Conservation (phyloP, 352 stramenopile species). For the Globisporangium nodosum region DNA sequence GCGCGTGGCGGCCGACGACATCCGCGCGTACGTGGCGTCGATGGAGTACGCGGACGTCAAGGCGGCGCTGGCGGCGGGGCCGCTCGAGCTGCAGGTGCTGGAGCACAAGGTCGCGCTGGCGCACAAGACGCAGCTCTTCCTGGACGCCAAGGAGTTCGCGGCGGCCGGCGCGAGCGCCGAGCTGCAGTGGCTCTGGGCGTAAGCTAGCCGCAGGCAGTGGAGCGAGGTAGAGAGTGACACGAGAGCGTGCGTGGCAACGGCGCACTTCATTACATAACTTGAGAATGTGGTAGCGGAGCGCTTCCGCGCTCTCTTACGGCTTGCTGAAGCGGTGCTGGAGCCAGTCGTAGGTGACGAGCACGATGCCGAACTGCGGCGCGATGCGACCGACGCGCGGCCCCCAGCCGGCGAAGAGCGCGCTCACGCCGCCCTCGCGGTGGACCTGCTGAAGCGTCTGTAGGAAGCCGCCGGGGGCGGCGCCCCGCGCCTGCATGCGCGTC, state of each 20-base stretch:
- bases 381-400: conserved; percentile 66
- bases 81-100: conserved; percentile 39
- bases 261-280: background rate
- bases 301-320: background rate
- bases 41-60: conserved; percentile 85
- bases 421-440: conserved; percentile 39
- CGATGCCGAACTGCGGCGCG: conserved; percentile 77
- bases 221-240: background rate
- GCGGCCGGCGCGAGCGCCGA: conserved; percentile 28
- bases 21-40: conserved; percentile 60
- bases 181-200: conserved; percentile 39
- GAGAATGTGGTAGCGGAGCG: background rate
- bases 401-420: conserved; percentile 63
- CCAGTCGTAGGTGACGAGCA: conserved; percentile 79
- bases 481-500: conserved; percentile 74
- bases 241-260: background rate
- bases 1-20: conserved; percentile 33
- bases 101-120: conserved; percentile 40
- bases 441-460: conserved; percentile 49
- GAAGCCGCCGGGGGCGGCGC: conserved; percentile 37
- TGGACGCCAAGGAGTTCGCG: conserved; percentile 68
- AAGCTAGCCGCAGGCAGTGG: background rate
- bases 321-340: conserved; percentile 55
- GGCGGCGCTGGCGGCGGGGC: conserved; percentile 26
- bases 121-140: conserved; percentile 62